These are phyloP conservation scores for Protostelium mycophagum DNA, from an alignment of 78 protist species.

Conservation along the genomic window DNA sequence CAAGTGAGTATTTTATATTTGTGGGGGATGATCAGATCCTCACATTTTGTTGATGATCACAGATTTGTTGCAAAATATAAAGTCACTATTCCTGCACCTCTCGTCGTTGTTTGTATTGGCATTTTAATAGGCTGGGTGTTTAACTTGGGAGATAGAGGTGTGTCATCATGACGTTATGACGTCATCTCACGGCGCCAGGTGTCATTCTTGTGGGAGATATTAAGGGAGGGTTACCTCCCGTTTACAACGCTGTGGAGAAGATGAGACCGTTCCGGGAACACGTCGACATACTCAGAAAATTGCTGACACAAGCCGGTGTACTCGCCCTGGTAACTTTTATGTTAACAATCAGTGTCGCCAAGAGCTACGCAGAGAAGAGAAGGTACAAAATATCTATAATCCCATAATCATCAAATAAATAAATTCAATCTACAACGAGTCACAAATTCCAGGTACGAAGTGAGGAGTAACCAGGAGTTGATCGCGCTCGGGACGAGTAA, in stretches of 20 bases:
- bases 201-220: constrained; percentile 53
- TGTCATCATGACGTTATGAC: neutral
- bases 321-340: constrained; percentile 62
- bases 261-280: constrained; percentile 19
- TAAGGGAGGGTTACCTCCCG: constrained; percentile 54
- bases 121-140: constrained; percentile 33
- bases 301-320: constrained; percentile 25
- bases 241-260: neutral
- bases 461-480: constrained; percentile 59
- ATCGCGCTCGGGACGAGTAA: constrained; percentile 74
- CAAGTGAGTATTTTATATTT: neutral
- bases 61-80: constrained; percentile 1
- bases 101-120: constrained; percentile 51
- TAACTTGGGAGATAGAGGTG: constrained; percentile 9
- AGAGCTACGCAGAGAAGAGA: constrained; percentile 40
- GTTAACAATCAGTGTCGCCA: constrained; percentile 58
- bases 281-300: neutral
- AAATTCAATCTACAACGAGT: too few species aligned
- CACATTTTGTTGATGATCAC: neutral
- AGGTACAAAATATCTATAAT: constrained; percentile 25
- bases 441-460: neutral
- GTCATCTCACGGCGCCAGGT: neutral
- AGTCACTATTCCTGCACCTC: constrained; percentile 51
- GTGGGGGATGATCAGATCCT: neutral
- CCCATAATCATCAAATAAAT: too few species aligned